These are phyloP conservation scores for Candida hungchunana DNA, from an alignment of 805 yeast species.

Conservation along the genomic window DNA sequence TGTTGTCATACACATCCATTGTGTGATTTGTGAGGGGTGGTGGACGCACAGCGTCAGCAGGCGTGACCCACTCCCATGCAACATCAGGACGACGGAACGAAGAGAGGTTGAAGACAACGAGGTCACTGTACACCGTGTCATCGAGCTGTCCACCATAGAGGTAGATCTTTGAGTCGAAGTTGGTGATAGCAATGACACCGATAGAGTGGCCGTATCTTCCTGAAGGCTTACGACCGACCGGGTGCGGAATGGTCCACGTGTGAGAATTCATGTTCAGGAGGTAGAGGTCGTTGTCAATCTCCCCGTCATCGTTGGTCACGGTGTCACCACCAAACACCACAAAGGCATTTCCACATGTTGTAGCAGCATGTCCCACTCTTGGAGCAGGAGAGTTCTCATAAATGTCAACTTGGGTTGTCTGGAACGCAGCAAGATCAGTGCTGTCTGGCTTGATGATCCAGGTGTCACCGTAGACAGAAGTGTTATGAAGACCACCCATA, in stretches of 20 bases:
- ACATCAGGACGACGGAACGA: constrained; percentile 80
- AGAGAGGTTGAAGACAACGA: constrained; percentile 82
- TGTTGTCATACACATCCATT: constrained; percentile 74
- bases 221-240: constrained; percentile 70
- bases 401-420: constrained; percentile 57
- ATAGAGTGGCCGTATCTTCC: constrained; percentile 96
- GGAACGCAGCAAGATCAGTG: constrained; percentile 26
- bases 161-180: constrained; percentile 58
- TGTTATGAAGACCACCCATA: constrained; percentile 94
- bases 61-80: constrained; percentile 72
- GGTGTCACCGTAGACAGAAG: constrained; percentile 90
- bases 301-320: constrained; percentile 66
- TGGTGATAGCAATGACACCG: constrained; percentile 63
- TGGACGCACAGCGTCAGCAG: constrained; percentile 49
- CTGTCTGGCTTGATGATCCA: constrained; percentile 79
- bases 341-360: constrained; percentile 90
- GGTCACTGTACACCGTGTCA: constrained; percentile 74
- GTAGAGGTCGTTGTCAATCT: constrained; percentile 85
- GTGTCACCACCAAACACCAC: constrained; percentile 98
- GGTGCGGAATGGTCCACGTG: constrained; percentile 77
- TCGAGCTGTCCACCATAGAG: constrained; percentile 95
- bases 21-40: constrained; percentile 91
- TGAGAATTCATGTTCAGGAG: constrained; percentile 75
- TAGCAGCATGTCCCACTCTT: constrained; percentile 92
- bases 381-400: constrained; percentile 87